A percentile compares a stretch with the other conserved stretches of the same genome.
These are phyloP conservation scores for Epichloe aotearoae DNA, from an alignment of 2,329 filamentous ascomycete genomes.

Conservation along the genomic window DNA sequence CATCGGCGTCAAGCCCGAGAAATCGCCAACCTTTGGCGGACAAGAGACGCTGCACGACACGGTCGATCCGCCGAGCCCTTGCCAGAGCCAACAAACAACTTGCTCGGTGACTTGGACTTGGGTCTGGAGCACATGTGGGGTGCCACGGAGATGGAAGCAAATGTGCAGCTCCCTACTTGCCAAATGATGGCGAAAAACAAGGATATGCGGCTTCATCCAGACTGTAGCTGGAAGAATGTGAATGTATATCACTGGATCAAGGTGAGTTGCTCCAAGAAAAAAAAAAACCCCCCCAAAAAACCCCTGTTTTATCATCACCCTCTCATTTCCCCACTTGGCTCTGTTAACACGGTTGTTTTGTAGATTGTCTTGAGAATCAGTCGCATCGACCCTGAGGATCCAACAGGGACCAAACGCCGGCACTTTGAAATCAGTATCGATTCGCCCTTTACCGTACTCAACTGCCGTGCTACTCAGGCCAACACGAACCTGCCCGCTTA, in stretches of 20 bases:
- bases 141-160: slow-evolving; percentile 89
- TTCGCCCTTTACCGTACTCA: slow-evolving; percentile 85
- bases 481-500: slow-evolving; percentile 82
- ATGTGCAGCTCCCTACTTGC: slow-evolving; percentile 81
- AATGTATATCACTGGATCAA: slow-evolving; percentile 96
- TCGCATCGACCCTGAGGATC: slow-evolving; percentile 65
- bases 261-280: slow-evolving; percentile 32
- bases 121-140: slow-evolving; percentile 62
- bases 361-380: slow-evolving; percentile 89
- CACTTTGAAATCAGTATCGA: slow-evolving; percentile 97
- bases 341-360: slow-evolving; percentile 1
- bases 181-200: slow-evolving; percentile 69
- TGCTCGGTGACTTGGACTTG: slow-evolving; percentile 67
- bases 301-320: background rate
- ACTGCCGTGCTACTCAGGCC: slow-evolving; percentile 82
- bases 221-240: slow-evolving; percentile 88
- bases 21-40: slow-evolving; percentile 35
- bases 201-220: slow-evolving; percentile 58
- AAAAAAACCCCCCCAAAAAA: no score
- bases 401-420: slow-evolving; percentile 56
- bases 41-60: slow-evolving; percentile 35
- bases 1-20: slow-evolving; percentile 35
- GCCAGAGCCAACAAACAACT: slow-evolving; percentile 48
- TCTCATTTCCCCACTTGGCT: background rate
- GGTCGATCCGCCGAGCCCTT: slow-evolving; percentile 27